Percentiles rank a stretch among this genome's conserved stretches.
These are phyloP conservation scores for Umbilicaria muhlenbergii DNA, from an alignment of 495 filamentous ascomycete species.

Conservation along the genomic window DNA sequence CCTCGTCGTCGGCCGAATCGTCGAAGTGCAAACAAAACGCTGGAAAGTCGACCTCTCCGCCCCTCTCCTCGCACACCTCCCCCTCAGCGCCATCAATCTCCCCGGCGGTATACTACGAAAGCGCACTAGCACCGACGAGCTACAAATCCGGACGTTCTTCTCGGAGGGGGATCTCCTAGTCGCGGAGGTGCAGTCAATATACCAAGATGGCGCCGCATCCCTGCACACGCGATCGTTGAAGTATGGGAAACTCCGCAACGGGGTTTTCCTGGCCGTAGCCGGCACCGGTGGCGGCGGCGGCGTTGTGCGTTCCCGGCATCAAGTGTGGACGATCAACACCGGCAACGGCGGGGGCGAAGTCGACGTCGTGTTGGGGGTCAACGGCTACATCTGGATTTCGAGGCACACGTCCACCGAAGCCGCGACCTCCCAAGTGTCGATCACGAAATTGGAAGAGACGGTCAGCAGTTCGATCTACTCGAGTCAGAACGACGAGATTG, in stretches of 20 bases:
- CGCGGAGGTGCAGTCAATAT: constrained; percentile 79
- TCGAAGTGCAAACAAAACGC: constrained; percentile 73
- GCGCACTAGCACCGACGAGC: constrained; percentile 82
- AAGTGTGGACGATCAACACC: constrained; percentile 69
- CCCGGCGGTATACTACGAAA: constrained; percentile 86
- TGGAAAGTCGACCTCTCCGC: constrained; percentile 91
- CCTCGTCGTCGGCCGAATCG: constrained; percentile 82
- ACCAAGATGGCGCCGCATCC: constrained; percentile 63
- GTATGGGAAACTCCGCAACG: constrained; percentile 91
- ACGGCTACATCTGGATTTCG: constrained; percentile 89
- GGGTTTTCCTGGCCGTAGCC: constrained; percentile 65
- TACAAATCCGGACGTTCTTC: constrained; percentile 90
- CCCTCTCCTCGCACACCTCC: constrained; percentile 65
- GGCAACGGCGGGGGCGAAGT: constrained; percentile 55
- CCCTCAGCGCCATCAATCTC: constrained; percentile 78
- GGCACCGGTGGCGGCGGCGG: constrained; percentile 64
- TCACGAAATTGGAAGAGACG: constrained; percentile 74
- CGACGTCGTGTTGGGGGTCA: constrained; percentile 82
- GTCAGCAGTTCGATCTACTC: constrained; percentile 64
- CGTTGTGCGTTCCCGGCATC: constrained; percentile 62
- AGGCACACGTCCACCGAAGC: constrained; percentile 49
- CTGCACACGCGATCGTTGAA: constrained; percentile 80
- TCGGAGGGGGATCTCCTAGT: constrained; percentile 78
- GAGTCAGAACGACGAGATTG: constrained; percentile 77
- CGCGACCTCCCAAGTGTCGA: constrained; percentile 33